phyloP scores from a whole-genome alignment of 176 grass and related monocot species.

The Triticum urartu region DNA sequence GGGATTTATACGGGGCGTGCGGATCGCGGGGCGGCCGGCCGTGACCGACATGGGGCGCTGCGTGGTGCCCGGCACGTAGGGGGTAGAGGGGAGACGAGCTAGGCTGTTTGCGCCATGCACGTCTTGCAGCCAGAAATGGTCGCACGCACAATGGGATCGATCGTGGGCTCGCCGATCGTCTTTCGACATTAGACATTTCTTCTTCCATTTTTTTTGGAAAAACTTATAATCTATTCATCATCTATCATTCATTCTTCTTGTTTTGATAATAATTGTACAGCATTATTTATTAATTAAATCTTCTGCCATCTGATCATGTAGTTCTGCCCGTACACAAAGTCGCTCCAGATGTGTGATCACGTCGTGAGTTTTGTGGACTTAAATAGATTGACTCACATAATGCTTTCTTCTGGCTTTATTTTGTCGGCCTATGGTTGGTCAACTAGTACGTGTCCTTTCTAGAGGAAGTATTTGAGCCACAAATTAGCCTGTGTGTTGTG shows the following conservation, averaged over 20 bases:
- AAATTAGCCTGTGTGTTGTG: too few species aligned
- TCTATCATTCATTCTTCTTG: too few species aligned
- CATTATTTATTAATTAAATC: too few species aligned
- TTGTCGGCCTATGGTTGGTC: not conserved
- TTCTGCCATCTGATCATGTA: not conserved
- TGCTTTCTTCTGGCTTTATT: not conserved
- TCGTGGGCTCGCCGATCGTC: not conserved
- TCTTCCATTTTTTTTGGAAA: too few species aligned
- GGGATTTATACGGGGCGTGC: conserved; percentile 38
- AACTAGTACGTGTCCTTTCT: not conserved
- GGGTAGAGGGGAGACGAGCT: not conserved
- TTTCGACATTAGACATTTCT: too few species aligned
- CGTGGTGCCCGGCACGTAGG: conserved; percentile 55
- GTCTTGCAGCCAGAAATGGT: conserved; percentile 25
- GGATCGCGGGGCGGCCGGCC: conserved; percentile 22
- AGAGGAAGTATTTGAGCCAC: too few species aligned
- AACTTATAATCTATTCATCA: too few species aligned
- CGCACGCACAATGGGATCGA: not conserved
- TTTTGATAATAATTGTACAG: too few species aligned
- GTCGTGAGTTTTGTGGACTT: not conserved
- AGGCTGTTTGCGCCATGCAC: conserved; percentile 55
- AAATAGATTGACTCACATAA: not conserved
- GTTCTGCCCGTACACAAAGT: not conserved
- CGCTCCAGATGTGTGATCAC: conserved; percentile 11
- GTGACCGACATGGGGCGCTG: conserved; percentile 5